Percentiles rank a stretch among this genome's conserved stretches.
Conservation (phyloP, 495 filamentous ascomycete species). For the Neurospora pannonica region DNA sequence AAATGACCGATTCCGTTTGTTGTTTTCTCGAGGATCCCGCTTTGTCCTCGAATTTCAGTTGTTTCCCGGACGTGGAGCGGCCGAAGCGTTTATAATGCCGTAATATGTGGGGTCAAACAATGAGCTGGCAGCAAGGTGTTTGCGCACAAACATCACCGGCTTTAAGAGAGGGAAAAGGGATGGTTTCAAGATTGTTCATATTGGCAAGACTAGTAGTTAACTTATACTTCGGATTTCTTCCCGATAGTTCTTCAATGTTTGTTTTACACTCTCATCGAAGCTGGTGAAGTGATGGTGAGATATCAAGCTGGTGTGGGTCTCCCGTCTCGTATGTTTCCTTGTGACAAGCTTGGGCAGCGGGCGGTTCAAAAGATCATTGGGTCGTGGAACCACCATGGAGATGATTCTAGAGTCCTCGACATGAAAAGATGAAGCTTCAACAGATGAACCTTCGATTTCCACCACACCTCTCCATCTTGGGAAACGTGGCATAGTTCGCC, state of each 20-base stretch:
- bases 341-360: neutral
- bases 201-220: neutral
- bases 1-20: neutral
- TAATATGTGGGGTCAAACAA: neutral
- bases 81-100: neutral
- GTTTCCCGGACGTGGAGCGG: neutral
- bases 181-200: neutral
- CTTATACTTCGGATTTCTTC: neutral
- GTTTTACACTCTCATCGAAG: neutral
- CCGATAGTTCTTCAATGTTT: neutral
- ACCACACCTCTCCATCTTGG: neutral
- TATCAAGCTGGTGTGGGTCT: neutral
- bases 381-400: neutral
- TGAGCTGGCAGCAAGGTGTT: neutral
- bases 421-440: neutral
- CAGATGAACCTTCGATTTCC: neutral
- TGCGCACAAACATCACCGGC: neutral
- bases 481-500: neutral
- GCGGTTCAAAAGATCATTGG: neutral
- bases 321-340: neutral
- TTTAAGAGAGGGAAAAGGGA: neutral
- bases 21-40: neutral
- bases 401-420: neutral
- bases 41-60: neutral
- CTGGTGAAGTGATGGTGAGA: neutral